A percentile compares a stretch with the other conserved stretches of the same genome.
Evolutionary conservation across 2,329 filamentous ascomycete genomes (phyloP).

Genomic region (Xylariaceae sp.): DNA sequence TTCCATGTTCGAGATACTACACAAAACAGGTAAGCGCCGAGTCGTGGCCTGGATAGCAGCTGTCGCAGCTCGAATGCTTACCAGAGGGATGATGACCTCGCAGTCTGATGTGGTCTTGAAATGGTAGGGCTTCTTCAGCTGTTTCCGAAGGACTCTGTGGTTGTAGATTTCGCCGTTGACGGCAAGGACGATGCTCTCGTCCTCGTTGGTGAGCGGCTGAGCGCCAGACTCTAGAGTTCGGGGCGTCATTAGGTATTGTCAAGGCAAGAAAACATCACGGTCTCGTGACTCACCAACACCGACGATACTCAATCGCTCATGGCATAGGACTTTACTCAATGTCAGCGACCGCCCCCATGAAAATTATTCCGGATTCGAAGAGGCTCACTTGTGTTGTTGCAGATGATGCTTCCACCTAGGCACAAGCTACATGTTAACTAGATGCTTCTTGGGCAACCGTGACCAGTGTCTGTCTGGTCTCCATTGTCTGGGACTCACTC

Average conservation of each 20-base stretch:
- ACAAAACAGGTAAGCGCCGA: slow-evolving; percentile 11
- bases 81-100: slow-evolving; percentile 96
- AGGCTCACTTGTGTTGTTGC: slow-evolving; percentile 80
- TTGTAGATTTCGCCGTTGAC: slow-evolving; percentile 99
- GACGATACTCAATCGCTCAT: slow-evolving; percentile 96
- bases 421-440: slow-evolving; percentile 19
- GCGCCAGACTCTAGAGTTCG: slow-evolving; percentile 79
- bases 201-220: slow-evolving; percentile 89
- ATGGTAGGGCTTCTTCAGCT: slow-evolving; percentile 75
- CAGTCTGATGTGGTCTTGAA: slow-evolving; percentile 99
- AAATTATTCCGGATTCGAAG: neutral
- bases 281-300: slow-evolving; percentile 68
- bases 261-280: neutral
- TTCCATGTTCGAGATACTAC: slow-evolving; percentile 85
- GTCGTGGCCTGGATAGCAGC: too few relatives aligned
- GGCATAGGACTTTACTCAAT: slow-evolving; percentile 68
- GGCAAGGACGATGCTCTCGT: slow-evolving; percentile 80
- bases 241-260: too few relatives aligned
- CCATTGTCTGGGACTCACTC: slow-evolving; percentile 61
- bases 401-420: slow-evolving; percentile 78
- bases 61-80: too few relatives aligned
- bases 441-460: slow-evolving; percentile 14
- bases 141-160: slow-evolving; percentile 90
- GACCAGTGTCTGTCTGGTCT: slow-evolving; percentile 23
- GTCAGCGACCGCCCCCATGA: slow-evolving; percentile 28